A percentile compares a stretch with the other conserved stretches of the same genome.
These are phyloP conservation scores for Quercus tomentella DNA, from an alignment of 331 rosid genomes.

Conservation along the genomic window DNA sequence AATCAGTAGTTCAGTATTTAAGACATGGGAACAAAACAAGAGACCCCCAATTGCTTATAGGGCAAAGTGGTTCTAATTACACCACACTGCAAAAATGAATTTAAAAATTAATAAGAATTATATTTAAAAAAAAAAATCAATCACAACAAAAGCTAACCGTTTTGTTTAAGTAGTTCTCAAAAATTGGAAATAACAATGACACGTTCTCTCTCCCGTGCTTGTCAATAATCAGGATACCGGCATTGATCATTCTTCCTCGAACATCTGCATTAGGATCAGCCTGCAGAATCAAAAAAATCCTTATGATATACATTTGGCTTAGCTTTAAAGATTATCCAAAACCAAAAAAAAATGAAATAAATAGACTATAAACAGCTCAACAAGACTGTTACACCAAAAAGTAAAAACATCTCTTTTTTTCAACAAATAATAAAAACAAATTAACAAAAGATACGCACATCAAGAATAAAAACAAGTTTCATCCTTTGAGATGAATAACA, in stretches of 20 bases:
- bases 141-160: slow-evolving; percentile 42
- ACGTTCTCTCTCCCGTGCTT: slow-evolving; percentile 90
- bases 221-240: slow-evolving; percentile 93
- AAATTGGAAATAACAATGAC: slow-evolving; percentile 82
- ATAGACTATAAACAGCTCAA: not conserved
- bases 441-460: not conserved
- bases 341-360: not conserved
- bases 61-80: not conserved
- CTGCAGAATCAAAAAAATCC: slow-evolving; percentile 53
- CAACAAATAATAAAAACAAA: not conserved
- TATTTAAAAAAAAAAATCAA: not conserved
- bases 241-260: slow-evolving; percentile 93
- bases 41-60: not conserved
- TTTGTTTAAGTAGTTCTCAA: slow-evolving; percentile 92
- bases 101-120: not conserved
- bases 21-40: not conserved
- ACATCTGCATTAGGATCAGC: slow-evolving; percentile 94
- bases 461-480: slow-evolving; percentile 4
- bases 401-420: not conserved
- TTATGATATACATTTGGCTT: not conserved
- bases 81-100: not conserved
- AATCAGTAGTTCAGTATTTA: not conserved
- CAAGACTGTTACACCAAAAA: not conserved
- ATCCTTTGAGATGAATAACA: not conserved
- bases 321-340: not conserved